phyloP scores from a whole-genome alignment of 805 yeast species.

The Candida quercuum region DNA sequence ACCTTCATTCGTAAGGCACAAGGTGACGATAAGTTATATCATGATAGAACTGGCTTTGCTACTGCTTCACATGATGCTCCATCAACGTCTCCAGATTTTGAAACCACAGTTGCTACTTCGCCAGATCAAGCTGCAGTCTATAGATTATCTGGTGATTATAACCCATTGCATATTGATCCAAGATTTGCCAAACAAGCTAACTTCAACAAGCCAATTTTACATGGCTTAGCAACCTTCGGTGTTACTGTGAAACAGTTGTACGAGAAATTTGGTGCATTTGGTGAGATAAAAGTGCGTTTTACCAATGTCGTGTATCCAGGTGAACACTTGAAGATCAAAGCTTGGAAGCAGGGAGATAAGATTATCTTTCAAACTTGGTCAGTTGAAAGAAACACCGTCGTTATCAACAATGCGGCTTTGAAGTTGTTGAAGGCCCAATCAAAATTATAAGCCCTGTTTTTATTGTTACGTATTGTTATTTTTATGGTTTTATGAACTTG shows the following conservation, averaged over 20 bases:
- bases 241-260: conserved; percentile 67
- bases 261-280: conserved; percentile 76
- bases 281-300: conserved; percentile 86
- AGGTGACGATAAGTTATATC: conserved; percentile 44
- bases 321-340: conserved; percentile 71
- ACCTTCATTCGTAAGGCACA: conserved; percentile 72
- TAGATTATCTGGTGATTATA: conserved; percentile 89
- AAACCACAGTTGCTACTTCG: conserved; percentile 48
- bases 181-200: conserved; percentile 81
- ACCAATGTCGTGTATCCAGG: conserved; percentile 94
- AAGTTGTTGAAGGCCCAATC: conserved; percentile 38
- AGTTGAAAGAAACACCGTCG: conserved; percentile 70
- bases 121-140: conserved; percentile 83
- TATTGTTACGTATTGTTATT: neutral
- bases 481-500: neutral
- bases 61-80: conserved; percentile 61
- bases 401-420: conserved; percentile 84
- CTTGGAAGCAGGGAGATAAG: conserved; percentile 75
- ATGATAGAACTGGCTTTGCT: conserved; percentile 54
- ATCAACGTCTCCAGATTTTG: conserved; percentile 59
- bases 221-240: conserved; percentile 89
- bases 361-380: conserved; percentile 74
- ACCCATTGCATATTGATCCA: conserved; percentile 95
- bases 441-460: conserved; percentile 20
- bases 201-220: conserved; percentile 82